Evolutionary conservation across 345 rosid genomes (phyloP), one percentile per base, ranked within the genome.

Genomic region (Linum trigynum): DNA sequence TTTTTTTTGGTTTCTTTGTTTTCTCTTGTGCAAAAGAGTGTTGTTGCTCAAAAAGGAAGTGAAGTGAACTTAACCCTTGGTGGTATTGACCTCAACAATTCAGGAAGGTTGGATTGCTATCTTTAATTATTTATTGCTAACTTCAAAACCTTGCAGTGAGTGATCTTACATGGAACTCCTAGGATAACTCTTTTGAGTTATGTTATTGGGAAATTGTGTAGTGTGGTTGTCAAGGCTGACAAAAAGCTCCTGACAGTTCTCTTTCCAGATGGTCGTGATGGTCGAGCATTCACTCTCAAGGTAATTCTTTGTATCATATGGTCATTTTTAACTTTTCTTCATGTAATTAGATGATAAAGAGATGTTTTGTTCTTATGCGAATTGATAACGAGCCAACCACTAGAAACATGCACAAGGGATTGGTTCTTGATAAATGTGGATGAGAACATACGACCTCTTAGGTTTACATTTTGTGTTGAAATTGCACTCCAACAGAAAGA

Each of bases 31-130:
- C 3, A 51, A 45, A 45, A 83, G 94, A 87, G 73, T 75, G 84
- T 81, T 61, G 40, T 69, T 74, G 76, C 82, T 59, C 90, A 80
- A 75, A 87, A 71, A 69, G 88, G 88, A 42, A 67, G 79, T 81
- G 94, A 87, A 83, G 85, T 81, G 55, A 85, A 85, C 79, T 76
- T 86, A 70, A 91, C 82, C 39, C 90, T 87, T 57, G 94, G 94
- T 65, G 90, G 94, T 61, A 87, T 95, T 79, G 99, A 95, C 78
- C 99, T 95, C 87, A 88, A 95, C 97, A 95, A 83, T 85, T 88
- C 99, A 91, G 99, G 99, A 96, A 95, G 99, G 99, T 95, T 79
- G 86, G 99, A 86, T 80, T 78, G 71, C 80, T 75, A 71, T 77
- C 78, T 67, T 60, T 16, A 61, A 66, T 61, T 78, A 68, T 50